A percentile compares a stretch with the other conserved stretches of the same genome.
Evolutionary conservation across 108 stramenopile genomes (phyloP).

Genomic region (Chaetoceros tenuissimus): DNA sequence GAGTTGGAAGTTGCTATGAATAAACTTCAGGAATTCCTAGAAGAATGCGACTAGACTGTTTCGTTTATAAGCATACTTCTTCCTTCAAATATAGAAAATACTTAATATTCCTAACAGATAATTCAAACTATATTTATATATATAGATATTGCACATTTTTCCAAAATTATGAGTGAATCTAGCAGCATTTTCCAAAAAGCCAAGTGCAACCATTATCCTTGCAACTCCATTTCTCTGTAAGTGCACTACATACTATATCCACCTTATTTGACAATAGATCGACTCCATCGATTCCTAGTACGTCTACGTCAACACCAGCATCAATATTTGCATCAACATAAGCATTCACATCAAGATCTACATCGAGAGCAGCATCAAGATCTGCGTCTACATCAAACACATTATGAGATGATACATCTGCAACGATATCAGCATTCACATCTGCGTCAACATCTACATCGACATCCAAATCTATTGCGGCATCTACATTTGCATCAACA

Average conservation of each 20-base stretch:
- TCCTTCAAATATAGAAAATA: background rate
- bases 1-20: constrained; percentile 76
- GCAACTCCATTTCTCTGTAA: background rate
- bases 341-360: constrained; percentile 1
- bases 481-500: too few relatives aligned
- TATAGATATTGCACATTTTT: too few relatives aligned
- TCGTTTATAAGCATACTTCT: background rate
- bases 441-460: background rate
- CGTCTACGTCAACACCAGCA: constrained; percentile 1
- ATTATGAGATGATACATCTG: background rate
- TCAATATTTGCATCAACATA: constrained; percentile 1
- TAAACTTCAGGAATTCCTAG: constrained; percentile 57
- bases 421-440: background rate
- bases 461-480: too few relatives aligned
- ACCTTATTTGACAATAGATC: background rate
- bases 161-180: too few relatives aligned
- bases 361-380: constrained; percentile 4
- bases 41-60: background rate
- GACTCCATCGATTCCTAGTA: background rate
- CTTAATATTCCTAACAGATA: background rate
- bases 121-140: background rate
- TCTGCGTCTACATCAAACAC: background rate
- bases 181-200: too few relatives aligned
- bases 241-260: background rate
- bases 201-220: background rate